phyloP scores from a whole-genome alignment of 1,284 basidiomycete species.

The Agroathelia rolfsii region DNA sequence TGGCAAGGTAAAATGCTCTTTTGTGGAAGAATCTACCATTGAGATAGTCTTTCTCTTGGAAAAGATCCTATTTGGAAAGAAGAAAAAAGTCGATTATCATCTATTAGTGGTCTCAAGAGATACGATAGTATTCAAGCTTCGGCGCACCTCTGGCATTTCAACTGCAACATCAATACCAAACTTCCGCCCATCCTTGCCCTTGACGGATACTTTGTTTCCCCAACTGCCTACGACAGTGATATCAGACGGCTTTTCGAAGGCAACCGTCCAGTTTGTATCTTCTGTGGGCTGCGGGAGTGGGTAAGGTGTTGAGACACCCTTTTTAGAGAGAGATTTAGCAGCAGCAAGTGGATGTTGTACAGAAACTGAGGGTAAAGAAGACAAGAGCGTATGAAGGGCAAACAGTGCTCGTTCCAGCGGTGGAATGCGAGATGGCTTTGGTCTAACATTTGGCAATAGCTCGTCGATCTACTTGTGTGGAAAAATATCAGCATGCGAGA shows the following conservation, averaged over 20 bases:
- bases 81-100: constrained; percentile 2
- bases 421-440: constrained; percentile 45
- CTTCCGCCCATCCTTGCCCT: constrained; percentile 48
- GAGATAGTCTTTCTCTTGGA: constrained; percentile 93
- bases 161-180: constrained; percentile 80
- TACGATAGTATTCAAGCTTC: too few relatives aligned
- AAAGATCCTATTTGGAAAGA: constrained; percentile 43
- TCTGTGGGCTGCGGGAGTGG: constrained; percentile 53
- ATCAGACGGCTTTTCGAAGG: constrained; percentile 57
- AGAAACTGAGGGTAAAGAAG: constrained; percentile 42
- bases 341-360: constrained; percentile 61
- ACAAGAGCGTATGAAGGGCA: constrained; percentile 49
- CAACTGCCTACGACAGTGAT: constrained; percentile 68
- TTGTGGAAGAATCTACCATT: constrained; percentile 92
- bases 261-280: constrained; percentile 70
- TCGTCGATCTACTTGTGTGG: constrained; percentile 77
- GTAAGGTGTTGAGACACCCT: constrained; percentile 53
- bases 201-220: constrained; percentile 59
- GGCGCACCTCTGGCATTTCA: constrained; percentile 76
- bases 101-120: constrained; percentile 3
- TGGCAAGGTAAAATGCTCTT: constrained; percentile 82
- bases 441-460: constrained; percentile 69
- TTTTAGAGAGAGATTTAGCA: constrained; percentile 39
- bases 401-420: constrained; percentile 58
- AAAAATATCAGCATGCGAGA: constrained; percentile 3